Percentiles rank a stretch among this genome's conserved stretches.
Evolutionary conservation across 257 asterid species (phyloP).

Genomic region (Solanum tacnaense): DNA sequence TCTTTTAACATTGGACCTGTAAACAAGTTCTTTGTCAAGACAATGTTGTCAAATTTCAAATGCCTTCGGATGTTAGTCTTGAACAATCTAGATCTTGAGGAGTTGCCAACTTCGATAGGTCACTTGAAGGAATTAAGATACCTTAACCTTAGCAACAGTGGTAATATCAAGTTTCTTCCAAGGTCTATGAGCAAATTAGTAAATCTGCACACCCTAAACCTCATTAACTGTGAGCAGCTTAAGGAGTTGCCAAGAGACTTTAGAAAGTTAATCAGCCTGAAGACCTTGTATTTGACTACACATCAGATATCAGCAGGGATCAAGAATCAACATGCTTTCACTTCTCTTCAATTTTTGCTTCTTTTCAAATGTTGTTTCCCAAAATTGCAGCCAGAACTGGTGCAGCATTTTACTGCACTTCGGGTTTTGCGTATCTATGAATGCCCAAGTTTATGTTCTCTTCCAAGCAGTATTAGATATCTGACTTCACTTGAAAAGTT

Average conservation of each 20-base stretch:
- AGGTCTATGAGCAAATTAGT: slow-evolving; percentile 29
- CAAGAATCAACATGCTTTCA: slow-evolving; percentile 6
- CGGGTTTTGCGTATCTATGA: slow-evolving; percentile 36
- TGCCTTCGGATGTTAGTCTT: slow-evolving; percentile 25
- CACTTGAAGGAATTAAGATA: slow-evolving; percentile 22
- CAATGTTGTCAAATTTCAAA: slow-evolving; percentile 9
- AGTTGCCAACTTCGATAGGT: slow-evolving; percentile 32
- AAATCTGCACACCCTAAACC: slow-evolving; percentile 36
- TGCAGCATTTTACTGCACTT: slow-evolving; percentile 21
- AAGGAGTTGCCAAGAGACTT: slow-evolving; percentile 20
- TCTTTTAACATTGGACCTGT: slow-evolving; percentile 18
- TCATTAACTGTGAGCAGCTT: slow-evolving; percentile 40
- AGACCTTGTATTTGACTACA: slow-evolving; percentile 37
- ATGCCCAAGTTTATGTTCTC: slow-evolving; percentile 30
- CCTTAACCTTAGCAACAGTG: slow-evolving; percentile 23
- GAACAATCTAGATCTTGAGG: slow-evolving; percentile 26
- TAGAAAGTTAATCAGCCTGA: slow-evolving; percentile 12
- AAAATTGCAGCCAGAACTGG: slow-evolving; percentile 24
- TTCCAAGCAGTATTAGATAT: slow-evolving; percentile 21
- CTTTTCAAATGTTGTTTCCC: slow-evolving; percentile 31
- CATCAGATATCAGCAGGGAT: slow-evolving; percentile 14
- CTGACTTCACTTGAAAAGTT: slow-evolving; percentile 36
- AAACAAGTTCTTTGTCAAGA: slow-evolving; percentile 9
- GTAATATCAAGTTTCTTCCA: slow-evolving; percentile 29
- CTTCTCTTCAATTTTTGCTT: slow-evolving; percentile 30